Base-by-base conservation (phyloP, 163 green algal species). In the Chlamydomonas reinhardtii region DNA sequence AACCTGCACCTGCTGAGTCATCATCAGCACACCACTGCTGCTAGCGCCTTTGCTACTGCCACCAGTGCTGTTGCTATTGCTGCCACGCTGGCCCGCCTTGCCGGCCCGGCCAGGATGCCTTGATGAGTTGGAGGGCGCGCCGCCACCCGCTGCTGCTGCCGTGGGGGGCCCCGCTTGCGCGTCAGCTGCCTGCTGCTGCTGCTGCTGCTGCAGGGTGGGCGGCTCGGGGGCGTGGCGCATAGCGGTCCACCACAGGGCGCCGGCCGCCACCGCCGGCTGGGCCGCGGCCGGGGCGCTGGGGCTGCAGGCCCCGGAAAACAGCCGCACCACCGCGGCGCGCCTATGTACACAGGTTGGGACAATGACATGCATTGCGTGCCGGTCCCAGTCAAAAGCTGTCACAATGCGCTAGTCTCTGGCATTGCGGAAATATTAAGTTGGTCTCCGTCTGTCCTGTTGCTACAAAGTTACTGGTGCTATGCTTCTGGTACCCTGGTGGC, bases 181-280 rank as follows among this genome's bases (percentile, higher is more conserved):
- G 25, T n/a, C 34, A 29, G 54, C 68, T 34, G 52, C 69, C 25
- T 35, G 59, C 12, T 64, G 62, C n/a, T 52, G 61, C 37, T 6
- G 52, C 12, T 84, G 64, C 27, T n/a, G n/a, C 17, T 32, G 48
- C 79, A 70, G 61, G 19, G 79, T 59, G 20, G 73, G 54, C 15
- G 80, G 56, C 35, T 86, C 80, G 2, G 79, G 79, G 0, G 79
- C 32, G 34, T 85, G 52, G 8, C 68, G 79, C 43, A 77, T 25
- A 0, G 80, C 80, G 1, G 80, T 86, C 80, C 80, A 86, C 80
- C 80, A 86, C 0, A 80, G 80, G 2, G 80, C 80, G 20, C 66
- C 80, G 2, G 80, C 80, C 1, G 80, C 80, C 3, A 79, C 70
- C 11, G 80, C 54, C 0, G 80, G 70, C 54, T 79, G 70, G 15